Evolutionary conservation across 2,329 filamentous ascomycete genomes (phyloP).

Genomic region (Colletotrichum falcatum): DNA sequence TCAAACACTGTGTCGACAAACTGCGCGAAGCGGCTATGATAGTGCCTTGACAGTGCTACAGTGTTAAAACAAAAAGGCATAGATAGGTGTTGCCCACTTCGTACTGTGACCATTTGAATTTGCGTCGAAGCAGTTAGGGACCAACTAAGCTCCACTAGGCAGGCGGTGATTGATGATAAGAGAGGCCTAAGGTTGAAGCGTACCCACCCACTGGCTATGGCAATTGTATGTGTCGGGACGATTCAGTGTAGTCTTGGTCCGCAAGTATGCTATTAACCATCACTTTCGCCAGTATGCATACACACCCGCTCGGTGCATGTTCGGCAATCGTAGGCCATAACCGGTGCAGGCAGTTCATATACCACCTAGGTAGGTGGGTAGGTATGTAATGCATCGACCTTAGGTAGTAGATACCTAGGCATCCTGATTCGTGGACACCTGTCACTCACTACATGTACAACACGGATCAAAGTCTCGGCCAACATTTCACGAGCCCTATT

Average conservation of each 20-base stretch:
- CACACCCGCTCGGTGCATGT: not conserved
- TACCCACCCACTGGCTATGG: no score
- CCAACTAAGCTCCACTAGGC: not conserved
- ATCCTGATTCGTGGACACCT: conserved; percentile 1
- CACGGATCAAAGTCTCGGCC: not conserved
- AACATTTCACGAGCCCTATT: conserved; percentile 2
- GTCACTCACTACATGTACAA: not conserved
- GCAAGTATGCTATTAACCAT: not conserved
- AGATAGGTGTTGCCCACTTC: not conserved
- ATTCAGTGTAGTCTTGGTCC: not conserved
- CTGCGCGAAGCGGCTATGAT: not conserved
- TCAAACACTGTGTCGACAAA: not conserved
- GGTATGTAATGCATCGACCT: no score
- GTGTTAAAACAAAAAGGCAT: no score
- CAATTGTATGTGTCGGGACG: no score
- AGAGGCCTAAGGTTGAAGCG: not conserved
- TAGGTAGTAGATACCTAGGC: not conserved
- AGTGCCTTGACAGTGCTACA: not conserved
- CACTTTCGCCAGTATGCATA: not conserved
- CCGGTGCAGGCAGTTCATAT: not conserved
- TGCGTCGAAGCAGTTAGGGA: not conserved
- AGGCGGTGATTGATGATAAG: not conserved
- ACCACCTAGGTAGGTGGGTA: not conserved
- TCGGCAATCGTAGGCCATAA: no score
- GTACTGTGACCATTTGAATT: not conserved